Conservation (phyloP, 495 filamentous ascomycete species). For the Aspergillus cavernicola region DNA sequence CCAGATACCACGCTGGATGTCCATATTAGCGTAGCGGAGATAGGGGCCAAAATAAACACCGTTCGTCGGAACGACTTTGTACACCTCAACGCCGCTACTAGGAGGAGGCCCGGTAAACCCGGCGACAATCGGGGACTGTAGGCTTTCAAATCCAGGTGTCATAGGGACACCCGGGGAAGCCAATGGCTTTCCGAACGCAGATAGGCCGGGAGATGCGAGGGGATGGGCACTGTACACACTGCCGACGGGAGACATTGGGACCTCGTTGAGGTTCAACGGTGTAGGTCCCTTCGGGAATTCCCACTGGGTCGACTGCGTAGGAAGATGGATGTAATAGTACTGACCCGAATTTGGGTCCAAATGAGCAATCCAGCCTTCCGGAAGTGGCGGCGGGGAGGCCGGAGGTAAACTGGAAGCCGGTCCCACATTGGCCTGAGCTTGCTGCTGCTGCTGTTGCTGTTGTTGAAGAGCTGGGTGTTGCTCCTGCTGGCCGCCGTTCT, state of each 20-base stretch:
- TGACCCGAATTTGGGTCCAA: slow-evolving; percentile 92
- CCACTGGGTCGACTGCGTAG: slow-evolving; percentile 96
- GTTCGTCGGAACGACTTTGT: slow-evolving; percentile 88
- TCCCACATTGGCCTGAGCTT: slow-evolving; percentile 31
- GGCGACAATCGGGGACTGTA: slow-evolving; percentile 67
- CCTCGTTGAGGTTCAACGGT: slow-evolving; percentile 71
- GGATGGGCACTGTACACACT: slow-evolving; percentile 75
- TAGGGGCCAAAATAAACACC: slow-evolving; percentile 99
- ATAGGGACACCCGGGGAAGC: slow-evolving; percentile 73
- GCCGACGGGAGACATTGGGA: slow-evolving; percentile 73
- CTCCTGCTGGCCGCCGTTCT: slow-evolving; percentile 20
- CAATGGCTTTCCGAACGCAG: slow-evolving; percentile 67
- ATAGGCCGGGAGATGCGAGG: slow-evolving; percentile 67
- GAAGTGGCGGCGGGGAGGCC: slow-evolving; percentile 82
- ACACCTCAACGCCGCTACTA: slow-evolving; percentile 81
- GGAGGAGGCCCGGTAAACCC: slow-evolving; percentile 85
- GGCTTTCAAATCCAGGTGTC: slow-evolving; percentile 69
- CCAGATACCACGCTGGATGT: slow-evolving; percentile 88
- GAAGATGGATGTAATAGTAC: slow-evolving; percentile 98
- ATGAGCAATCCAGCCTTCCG: slow-evolving; percentile 98
- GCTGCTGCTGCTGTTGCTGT: slow-evolving; percentile 7
- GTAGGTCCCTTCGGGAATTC: slow-evolving; percentile 94
- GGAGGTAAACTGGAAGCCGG: slow-evolving; percentile 58
- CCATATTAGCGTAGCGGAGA: slow-evolving; percentile 94
- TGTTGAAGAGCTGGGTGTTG: slow-evolving; percentile 21